Conservation (phyloP, 768 basidiomycete genomes). For the Rubroboletus pulcherrimus region DNA sequence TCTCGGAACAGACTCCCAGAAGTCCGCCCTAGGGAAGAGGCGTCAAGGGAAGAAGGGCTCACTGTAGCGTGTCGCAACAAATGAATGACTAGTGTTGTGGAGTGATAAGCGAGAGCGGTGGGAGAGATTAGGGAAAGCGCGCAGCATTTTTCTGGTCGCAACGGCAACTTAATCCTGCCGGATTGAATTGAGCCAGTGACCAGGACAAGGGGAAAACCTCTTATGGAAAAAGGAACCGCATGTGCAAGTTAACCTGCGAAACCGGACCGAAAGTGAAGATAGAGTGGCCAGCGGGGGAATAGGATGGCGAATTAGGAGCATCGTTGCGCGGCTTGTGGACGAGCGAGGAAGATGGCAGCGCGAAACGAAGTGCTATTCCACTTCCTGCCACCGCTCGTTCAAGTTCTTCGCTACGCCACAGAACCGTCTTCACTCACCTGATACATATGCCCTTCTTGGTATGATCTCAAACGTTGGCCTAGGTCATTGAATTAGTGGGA, state of each 20-base stretch:
- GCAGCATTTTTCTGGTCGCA: not conserved
- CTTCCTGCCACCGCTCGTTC: not conserved
- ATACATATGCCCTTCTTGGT: not conserved
- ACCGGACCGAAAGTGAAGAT: not conserved
- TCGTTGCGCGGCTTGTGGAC: not conserved
- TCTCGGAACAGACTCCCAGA: too few species aligned
- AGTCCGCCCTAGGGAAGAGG: not conserved
- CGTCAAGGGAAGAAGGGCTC: not conserved
- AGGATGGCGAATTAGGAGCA: not conserved
- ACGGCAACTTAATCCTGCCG: not conserved
- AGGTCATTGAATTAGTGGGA: not conserved
- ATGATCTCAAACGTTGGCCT: not conserved
- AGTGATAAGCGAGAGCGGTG: not conserved
- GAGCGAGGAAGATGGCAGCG: not conserved
- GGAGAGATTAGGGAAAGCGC: not conserved
- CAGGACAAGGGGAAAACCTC: not conserved
- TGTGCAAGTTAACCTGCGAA: not conserved
- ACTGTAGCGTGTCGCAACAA: not conserved
- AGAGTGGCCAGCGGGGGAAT: not conserved
- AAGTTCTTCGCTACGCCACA: constrained; percentile 22
- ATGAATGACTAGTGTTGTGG: not conserved
- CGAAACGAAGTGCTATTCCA: not conserved
- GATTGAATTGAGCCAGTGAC: not conserved
- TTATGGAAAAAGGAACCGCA: not conserved
- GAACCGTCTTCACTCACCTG: constrained; percentile 11